Conservation (phyloP, 75 land plant genomes). For the Pinus albicaulis region DNA sequence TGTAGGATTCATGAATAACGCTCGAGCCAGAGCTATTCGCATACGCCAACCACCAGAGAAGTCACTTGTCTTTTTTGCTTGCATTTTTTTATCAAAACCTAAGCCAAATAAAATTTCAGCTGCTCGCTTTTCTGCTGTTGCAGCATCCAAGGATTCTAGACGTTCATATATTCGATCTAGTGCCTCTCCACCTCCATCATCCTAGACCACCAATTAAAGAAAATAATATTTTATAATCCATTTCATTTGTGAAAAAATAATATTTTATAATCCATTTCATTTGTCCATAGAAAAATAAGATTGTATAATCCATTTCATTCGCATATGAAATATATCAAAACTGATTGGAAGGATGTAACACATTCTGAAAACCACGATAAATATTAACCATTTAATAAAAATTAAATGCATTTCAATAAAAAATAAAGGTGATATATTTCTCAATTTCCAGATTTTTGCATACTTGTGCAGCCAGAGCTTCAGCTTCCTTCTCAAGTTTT, state of each 20-base stretch:
- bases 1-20: slow-evolving; percentile 91
- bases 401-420: no score
- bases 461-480: slow-evolving; percentile 61
- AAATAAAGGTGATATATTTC: no score
- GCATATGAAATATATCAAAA: neutral
- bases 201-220: slow-evolving; percentile 23
- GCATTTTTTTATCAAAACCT: slow-evolving; percentile 79
- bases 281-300: no score
- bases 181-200: slow-evolving; percentile 79
- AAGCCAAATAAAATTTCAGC: slow-evolving; percentile 89
- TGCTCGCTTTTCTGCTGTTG: slow-evolving; percentile 95
- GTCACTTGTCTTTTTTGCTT: slow-evolving; percentile 80
- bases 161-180: slow-evolving; percentile 82
- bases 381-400: no score
- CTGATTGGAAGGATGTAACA: neutral
- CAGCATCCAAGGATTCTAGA: slow-evolving; percentile 70
- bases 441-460: neutral
- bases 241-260: no score
- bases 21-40: slow-evolving; percentile 94
- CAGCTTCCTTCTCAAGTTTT: slow-evolving; percentile 76
- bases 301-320: no score
- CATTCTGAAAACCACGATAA: neutral
- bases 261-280: no score
- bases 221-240: no score
- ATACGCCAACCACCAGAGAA: slow-evolving; percentile 99